Evolutionary conservation across 345 rosid genomes (phyloP), one percentile per base, ranked within the genome.

Genomic region (Hirschfeldia incana): DNA sequence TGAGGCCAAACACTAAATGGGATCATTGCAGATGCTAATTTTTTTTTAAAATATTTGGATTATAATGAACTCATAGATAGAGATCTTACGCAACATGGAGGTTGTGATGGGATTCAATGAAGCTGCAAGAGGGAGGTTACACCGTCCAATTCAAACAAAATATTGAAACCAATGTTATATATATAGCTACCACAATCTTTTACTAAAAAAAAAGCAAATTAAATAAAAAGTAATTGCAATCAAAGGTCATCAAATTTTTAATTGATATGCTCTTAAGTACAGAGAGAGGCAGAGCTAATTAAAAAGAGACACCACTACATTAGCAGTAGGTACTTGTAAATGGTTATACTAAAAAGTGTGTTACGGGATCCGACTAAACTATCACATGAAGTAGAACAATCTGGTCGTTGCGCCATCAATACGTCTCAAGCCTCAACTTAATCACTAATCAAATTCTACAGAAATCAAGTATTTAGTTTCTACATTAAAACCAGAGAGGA

Each of bases 141-240:
- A 46, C 98, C 78, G 61, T 79, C 78, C 78, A 61, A 79, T 61
- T 34, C 82, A 79, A 49, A 73, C 57, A 59, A 3, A 44, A 44
- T 12, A 44, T 44, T 11, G 53, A 44, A 44, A 44, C 12, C 53
- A 44, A 12, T 44, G 15, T 11, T 44, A 44, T 12, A 44, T 44
- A 12, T 21, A 21, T 21, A 21, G 53, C 53, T 12, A 44, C n/a
- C 53, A 44, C 51, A 44, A 44, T 44, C 51, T 3, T 44, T 44
- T 44, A 44, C 53, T 44, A 44, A 12, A 44, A 44, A 44, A 21
- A 21, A 21, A 21, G 3, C 15, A n/a, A 7, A 6, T 34, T 6
- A 44, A 44, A 44, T 44, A 44, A 44, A 44, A 39, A 39, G 3
- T 11, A 3, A 44, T 4, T 44, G 53, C 11, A 37, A 34, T 5